phyloP scores from a whole-genome alignment of 768 basidiomycete genomes.

The Termitomyces sp. region DNA sequence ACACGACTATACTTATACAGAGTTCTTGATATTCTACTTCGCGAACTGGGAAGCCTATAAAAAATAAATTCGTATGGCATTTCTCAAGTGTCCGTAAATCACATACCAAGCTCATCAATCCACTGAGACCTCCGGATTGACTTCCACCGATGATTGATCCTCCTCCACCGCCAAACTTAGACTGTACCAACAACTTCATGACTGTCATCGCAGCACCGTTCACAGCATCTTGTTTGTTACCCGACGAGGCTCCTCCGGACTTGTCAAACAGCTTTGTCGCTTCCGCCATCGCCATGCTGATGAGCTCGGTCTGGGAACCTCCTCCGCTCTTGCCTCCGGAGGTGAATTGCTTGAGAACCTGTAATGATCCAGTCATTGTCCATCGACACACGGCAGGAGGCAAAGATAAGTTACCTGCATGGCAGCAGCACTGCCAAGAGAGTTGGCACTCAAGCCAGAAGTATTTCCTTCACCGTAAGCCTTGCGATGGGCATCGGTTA shows the following conservation, averaged over 20 bases:
- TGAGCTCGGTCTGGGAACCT: slow-evolving; percentile 53
- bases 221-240: slow-evolving; percentile 79
- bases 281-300: slow-evolving; percentile 85
- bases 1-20: not conserved
- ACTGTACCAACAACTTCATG: slow-evolving; percentile 76
- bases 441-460: slow-evolving; percentile 47
- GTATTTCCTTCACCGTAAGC: slow-evolving; percentile 54
- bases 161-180: slow-evolving; percentile 40
- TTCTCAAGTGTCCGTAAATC: not conserved
- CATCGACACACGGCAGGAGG: not conserved
- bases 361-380: not conserved
- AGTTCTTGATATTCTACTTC: not conserved
- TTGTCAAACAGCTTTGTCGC: slow-evolving; percentile 71
- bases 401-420: slow-evolving; percentile 45
- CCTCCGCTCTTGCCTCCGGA: slow-evolving; percentile 37
- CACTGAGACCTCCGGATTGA: slow-evolving; percentile 64
- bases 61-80: not conserved
- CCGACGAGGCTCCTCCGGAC: slow-evolving; percentile 55
- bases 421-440: slow-evolving; percentile 76
- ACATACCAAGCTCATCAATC: slow-evolving; percentile 59
- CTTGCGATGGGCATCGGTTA: slow-evolving; percentile 53
- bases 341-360: slow-evolving; percentile 60
- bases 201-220: slow-evolving; percentile 82
- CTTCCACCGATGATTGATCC: slow-evolving; percentile 42
- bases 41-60: slow-evolving; percentile 25